Evolutionary conservation across 352 stramenopile species (phyloP).

Genomic region (Detonula confervacea): DNA sequence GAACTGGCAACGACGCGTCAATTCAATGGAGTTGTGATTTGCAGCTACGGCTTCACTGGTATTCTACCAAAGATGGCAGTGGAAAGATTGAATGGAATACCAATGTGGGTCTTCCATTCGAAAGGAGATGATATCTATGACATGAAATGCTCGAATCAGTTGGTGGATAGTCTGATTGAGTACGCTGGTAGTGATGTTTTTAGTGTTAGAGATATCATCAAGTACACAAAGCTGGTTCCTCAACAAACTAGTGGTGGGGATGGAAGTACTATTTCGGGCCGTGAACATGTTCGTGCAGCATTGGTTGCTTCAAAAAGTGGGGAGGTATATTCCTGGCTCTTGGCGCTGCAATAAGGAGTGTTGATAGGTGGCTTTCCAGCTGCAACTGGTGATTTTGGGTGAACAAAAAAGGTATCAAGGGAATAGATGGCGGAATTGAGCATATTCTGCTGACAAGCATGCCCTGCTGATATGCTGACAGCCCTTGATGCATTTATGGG

Average conservation of each 20-base stretch:
- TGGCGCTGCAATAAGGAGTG: conserved; percentile 30
- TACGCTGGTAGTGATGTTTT: conserved; percentile 43
- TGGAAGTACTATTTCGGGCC: conserved; percentile 1
- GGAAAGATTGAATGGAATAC: conserved; percentile 61
- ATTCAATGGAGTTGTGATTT: conserved; percentile 68
- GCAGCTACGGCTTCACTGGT: conserved; percentile 80
- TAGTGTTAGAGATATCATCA: conserved; percentile 33
- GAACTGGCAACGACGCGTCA: conserved; percentile 77
- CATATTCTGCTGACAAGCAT: too few species aligned
- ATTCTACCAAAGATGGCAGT: conserved; percentile 65
- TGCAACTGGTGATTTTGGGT: background rate
- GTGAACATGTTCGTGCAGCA: conserved; percentile 44
- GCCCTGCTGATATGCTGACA: too few species aligned
- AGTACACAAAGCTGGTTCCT: conserved; percentile 53
- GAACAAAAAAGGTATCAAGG: too few species aligned
- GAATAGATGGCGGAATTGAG: too few species aligned
- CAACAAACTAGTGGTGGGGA: background rate
- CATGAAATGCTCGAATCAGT: conserved; percentile 42
- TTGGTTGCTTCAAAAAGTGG: conserved; percentile 41
- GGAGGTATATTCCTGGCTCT: conserved; percentile 50
- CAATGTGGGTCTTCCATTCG: conserved; percentile 84
- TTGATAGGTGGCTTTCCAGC: background rate
- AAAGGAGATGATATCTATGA: conserved; percentile 71
- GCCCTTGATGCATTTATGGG: too few species aligned
- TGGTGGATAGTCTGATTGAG: conserved; percentile 41